Evolutionary conservation across 2,329 filamentous ascomycete genomes (phyloP), one percentile per base, ranked within the genome.

Genomic region (Fusarium sp.): DNA sequence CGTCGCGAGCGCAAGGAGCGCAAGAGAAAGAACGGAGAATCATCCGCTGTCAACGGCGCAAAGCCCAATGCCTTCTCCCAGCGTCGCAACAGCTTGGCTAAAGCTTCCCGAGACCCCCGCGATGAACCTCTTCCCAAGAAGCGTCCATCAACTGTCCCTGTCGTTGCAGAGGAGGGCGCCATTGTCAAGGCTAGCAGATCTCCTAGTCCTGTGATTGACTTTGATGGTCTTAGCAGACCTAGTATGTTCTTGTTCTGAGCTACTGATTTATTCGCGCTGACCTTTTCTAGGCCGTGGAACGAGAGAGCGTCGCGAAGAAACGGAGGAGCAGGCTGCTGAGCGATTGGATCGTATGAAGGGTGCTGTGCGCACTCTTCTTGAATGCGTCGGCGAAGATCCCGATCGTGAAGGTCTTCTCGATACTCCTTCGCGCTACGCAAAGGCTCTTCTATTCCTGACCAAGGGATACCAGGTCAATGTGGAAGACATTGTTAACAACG

Each of bases 401-500:
- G 84, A 89, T 70, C 85, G 90, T 31, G 87, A 90, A 67, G 89
- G 90, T 43, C 80, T 92, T 42, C 82, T 90, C 18, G 88, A 84
- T 42, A 91, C 90, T 0, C 96, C 96, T 0, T 89, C 92, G 76
- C 88, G 96, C 66, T 99, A 98, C 79, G 95, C 96, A 48, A 96
- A 97, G 81, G 96, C 96, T 16, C 90, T 99, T 88, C 88, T 98
- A 68, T 97, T 92, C 84, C 94, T 99, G 80, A 99, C 96, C 8
- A 94, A 97, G 79, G 96, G 96, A 44, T 99, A 99, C 79, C 94
- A 98, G 82, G 90, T 97, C 83, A 98, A 98, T 76, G 88, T 98
- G 57, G 86, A 90, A 66, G 93, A 97, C 77, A 92, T 98, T 71
- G 93, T 98, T 67, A 98, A 98, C 79, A 88, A 91, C 58, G 96